These are phyloP conservation scores for Cytospora mali DNA, from an alignment of 2,329 filamentous ascomycete species.

Conservation along the genomic window DNA sequence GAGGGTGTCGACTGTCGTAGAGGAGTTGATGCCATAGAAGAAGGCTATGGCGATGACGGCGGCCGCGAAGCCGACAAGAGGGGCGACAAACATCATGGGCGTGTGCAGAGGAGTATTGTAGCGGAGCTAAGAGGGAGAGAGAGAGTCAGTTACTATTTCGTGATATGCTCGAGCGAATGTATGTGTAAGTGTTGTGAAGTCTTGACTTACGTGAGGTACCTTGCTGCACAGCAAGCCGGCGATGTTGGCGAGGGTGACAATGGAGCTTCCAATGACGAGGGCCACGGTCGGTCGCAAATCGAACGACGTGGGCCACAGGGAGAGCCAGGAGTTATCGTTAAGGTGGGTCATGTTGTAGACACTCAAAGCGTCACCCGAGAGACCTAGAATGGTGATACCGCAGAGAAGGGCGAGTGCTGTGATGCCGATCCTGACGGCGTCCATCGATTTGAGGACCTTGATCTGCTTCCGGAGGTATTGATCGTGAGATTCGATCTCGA, in stretches of 20 bases:
- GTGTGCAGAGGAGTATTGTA: constrained; percentile 40
- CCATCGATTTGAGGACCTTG: constrained; percentile 44
- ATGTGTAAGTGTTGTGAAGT: background rate
- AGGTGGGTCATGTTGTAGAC: constrained; percentile 59
- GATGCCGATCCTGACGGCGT: constrained; percentile 50
- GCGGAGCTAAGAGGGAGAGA: constrained; percentile 41
- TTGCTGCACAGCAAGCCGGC: constrained; percentile 53
- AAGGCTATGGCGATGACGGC: constrained; percentile 57
- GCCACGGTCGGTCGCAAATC: constrained; percentile 59
- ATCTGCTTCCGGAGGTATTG: constrained; percentile 37
- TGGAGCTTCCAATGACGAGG: constrained; percentile 53
- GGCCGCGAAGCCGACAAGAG: constrained; percentile 47
- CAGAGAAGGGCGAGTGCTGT: constrained; percentile 54
- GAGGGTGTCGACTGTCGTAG: constrained; percentile 54
- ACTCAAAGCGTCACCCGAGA: constrained; percentile 56
- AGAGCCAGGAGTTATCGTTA: constrained; percentile 49
- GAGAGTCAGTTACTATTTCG: background rate
- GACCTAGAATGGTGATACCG: constrained; percentile 55
- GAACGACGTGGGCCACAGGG: constrained; percentile 61
- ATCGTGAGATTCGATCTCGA: constrained; percentile 49
- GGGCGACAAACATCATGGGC: constrained; percentile 42
- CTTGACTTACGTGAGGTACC: constrained; percentile 51
- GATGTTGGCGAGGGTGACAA: constrained; percentile 53
- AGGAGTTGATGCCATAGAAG: constrained; percentile 60
- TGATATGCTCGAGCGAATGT: background rate